phyloP scores from a whole-genome alignment of 202 grass and related monocot species.

The Schoenoplectus triqueter region DNA sequence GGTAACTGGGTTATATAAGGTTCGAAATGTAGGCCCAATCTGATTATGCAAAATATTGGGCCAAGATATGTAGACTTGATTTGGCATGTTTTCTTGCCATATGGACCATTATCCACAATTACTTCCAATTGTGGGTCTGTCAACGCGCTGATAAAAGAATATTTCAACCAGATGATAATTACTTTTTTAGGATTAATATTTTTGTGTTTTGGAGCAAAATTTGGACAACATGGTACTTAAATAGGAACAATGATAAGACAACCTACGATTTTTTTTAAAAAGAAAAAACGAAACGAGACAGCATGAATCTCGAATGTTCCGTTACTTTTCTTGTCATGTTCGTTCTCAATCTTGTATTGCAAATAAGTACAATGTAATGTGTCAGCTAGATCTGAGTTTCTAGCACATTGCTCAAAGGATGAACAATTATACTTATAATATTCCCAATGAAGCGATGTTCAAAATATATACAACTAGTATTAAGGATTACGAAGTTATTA shows the following conservation, averaged over 20 bases:
- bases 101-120: too few relatives aligned
- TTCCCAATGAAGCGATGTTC: background rate
- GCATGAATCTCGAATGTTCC: too few relatives aligned
- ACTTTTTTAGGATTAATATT: too few relatives aligned
- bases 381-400: too few relatives aligned
- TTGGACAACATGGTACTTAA: background rate
- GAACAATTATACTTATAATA: background rate
- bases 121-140: too few relatives aligned
- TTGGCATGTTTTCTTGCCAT: too few relatives aligned
- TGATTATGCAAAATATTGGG: too few relatives aligned
- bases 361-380: background rate
- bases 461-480: constrained; percentile 46
- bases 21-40: background rate
- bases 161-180: background rate
- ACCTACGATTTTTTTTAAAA: background rate
- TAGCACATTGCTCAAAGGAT: background rate
- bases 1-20: background rate
- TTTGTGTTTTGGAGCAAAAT: too few relatives aligned
- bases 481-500: background rate
- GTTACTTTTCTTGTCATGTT: too few relatives aligned
- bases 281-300: too few relatives aligned
- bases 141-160: background rate
- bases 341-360: background rate
- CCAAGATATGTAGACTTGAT: too few relatives aligned
- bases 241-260: background rate